A percentile compares a stretch with the other conserved stretches of the same genome.
These are phyloP conservation scores for Podospora pseudopauciseta DNA, from an alignment of 495 filamentous ascomycete genomes.

Conservation along the genomic window DNA sequence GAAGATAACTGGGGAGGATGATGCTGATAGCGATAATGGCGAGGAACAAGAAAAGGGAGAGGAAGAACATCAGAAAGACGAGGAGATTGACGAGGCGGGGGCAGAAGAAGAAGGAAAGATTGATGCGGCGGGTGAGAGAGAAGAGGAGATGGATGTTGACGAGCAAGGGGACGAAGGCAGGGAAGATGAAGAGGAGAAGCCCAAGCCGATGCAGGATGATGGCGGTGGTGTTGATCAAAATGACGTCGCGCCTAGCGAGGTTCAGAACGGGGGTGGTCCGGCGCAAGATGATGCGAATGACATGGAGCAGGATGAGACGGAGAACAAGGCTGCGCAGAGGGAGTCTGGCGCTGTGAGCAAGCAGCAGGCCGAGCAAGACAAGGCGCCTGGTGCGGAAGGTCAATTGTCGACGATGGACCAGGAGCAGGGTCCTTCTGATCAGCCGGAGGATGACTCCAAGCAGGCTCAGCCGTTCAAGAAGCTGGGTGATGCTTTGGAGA, in stretches of 20 bases:
- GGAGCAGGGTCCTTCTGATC: conserved; percentile 44
- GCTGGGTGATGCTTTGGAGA: conserved; percentile 86
- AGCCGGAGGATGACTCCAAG: conserved; percentile 42
- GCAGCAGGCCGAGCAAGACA: conserved; percentile 47
- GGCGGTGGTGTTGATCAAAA: conserved; percentile 55
- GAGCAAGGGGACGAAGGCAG: conserved; percentile 31
- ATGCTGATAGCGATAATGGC: conserved; percentile 16
- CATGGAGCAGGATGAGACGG: conserved; percentile 40
- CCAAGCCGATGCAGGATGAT: conserved; percentile 38
- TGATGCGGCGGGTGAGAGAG: conserved; percentile 31
- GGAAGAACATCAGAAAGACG: conserved; percentile 48
- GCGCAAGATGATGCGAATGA: conserved; percentile 50
- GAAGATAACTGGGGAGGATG: conserved; percentile 19
- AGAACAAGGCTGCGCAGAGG: conserved; percentile 45
- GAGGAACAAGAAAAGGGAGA: conserved; percentile 27
- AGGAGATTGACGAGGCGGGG: conserved; percentile 27
- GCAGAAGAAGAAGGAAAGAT: conserved; percentile 32
- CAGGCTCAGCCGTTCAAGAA: conserved; percentile 77
- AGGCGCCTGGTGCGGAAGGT: conserved; percentile 48
- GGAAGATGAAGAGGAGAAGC: conserved; percentile 32
- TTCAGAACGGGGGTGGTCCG: conserved; percentile 53
- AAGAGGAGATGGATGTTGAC: conserved; percentile 41
- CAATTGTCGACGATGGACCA: conserved; percentile 51
- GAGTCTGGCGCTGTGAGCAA: conserved; percentile 49
- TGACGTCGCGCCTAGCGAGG: conserved; percentile 65